These are phyloP conservation scores for Pseudozyma pruni DNA, from an alignment of 1,284 basidiomycete genomes.

Conservation along the genomic window DNA sequence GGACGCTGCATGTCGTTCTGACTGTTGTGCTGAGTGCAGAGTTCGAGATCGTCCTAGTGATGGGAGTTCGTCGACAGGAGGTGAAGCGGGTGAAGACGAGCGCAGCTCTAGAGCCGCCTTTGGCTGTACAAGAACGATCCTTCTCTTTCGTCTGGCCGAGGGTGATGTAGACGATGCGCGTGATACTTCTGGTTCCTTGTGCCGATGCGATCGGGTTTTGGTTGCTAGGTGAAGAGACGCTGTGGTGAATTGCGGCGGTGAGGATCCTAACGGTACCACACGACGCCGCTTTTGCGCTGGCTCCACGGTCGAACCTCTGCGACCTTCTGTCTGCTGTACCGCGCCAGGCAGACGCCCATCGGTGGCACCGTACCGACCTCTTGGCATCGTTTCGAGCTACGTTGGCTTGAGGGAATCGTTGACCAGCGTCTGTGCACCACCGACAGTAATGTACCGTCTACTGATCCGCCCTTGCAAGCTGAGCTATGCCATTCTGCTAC, in stretches of 20 bases:
- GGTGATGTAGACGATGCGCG: constrained; percentile 6
- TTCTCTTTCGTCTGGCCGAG: constrained; percentile 6
- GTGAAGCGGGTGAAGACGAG: constrained; percentile 20
- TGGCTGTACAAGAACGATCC: constrained; percentile 3
- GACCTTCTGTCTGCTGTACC: not conserved
- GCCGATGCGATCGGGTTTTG: not conserved
- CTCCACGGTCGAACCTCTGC: not conserved
- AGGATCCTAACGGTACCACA: constrained; percentile 21
- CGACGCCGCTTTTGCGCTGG: constrained; percentile 14
- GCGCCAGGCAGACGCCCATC: not conserved
- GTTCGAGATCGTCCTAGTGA: not conserved
- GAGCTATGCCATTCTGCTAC: too few species aligned
- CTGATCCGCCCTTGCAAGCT: too few species aligned
- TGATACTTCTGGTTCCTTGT: not conserved
- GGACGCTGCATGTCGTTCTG: not conserved
- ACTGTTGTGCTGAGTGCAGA: not conserved
- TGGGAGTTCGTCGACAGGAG: not conserved
- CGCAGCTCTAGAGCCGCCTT: constrained; percentile 17
- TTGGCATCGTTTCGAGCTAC: not conserved
- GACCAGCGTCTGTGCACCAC: too few species aligned
- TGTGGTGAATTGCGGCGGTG: constrained; percentile 29
- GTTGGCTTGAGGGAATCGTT: too few species aligned
- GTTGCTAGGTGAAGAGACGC: constrained; percentile 6
- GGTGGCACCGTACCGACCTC: not conserved
- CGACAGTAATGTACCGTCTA: too few species aligned